Evolutionary conservation across 2,329 filamentous ascomycete species (phyloP), one percentile per base, ranked within the genome.

Genomic region (Trichoderma koningii): DNA sequence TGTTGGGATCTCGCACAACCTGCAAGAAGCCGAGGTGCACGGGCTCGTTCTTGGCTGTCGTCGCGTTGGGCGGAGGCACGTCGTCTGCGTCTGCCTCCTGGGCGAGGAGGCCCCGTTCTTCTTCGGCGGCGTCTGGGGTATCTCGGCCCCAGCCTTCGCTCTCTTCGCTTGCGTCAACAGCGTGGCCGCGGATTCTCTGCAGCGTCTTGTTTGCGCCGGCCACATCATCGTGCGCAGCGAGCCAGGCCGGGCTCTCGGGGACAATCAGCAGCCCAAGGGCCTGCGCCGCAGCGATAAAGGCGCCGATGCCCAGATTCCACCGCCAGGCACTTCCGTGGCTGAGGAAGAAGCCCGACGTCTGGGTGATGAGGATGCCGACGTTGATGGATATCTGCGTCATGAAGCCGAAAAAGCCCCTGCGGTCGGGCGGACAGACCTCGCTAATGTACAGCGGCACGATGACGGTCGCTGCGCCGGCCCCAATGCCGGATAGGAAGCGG

Each of bases 321-420:
- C 95, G 84, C 95, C 95, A 99, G 41, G 89, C 82, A 30, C 83
- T 86, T 5, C 86, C 92, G 71, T 88, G 84, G 78, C 93, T 97
- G 64, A 97, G 74, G 75, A 97, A 97, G 73, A 91, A 95, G 0
- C 95, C 95, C 42, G 98, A 79, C 0, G 89, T 83, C 76, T 98
- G 95, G 0, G 93, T 89, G 28, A 87, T 79, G 50, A 99, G 78
- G 61, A 99, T 97, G 64, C 95, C 95, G 26, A 93, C 80, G 73
- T 98, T 98, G 80, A 93, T 93, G 77, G 93, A 93, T 73, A 98
- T 88, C 75, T 99, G 94, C 0, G 95, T 98, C 77, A 96, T 89
- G 63, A 86, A 83, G 14, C 87, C 87, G 73, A 97, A 98, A 68
- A 96, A 87, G 5, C 93, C 93, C 63, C 88, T 86, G 69, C 89